These are phyloP conservation scores for Irpex sp. DNA, from an alignment of 1,284 basidiomycete species.

Conservation along the genomic window DNA sequence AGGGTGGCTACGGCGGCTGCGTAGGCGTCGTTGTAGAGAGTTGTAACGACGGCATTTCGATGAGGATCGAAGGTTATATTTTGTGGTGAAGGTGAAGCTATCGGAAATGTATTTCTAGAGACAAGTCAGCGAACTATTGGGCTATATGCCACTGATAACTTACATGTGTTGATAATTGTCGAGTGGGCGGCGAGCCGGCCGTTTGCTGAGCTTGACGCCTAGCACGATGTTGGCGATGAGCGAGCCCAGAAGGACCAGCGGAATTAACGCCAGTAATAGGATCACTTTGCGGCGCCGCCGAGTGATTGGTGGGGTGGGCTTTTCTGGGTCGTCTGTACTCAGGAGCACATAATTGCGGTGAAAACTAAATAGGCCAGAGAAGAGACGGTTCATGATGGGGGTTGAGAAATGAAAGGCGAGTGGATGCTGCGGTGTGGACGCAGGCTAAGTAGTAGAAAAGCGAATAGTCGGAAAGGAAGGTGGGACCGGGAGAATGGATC, in stretches of 20 bases:
- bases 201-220: neutral
- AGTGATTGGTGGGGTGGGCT: neutral
- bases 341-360: neutral
- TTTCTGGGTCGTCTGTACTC: neutral
- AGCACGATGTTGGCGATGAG: slow-evolving; percentile 4
- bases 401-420: neutral
- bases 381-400: neutral
- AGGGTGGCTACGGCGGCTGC: slow-evolving; percentile 39
- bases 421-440: neutral
- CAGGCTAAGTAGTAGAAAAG: neutral
- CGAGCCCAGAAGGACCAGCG: neutral
- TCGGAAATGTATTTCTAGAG: slow-evolving; percentile 1
- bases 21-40: slow-evolving; percentile 41
- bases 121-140: neutral
- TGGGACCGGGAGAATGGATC: neutral
- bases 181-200: slow-evolving; percentile 4
- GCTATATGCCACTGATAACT: neutral
- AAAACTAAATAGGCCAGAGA: neutral
- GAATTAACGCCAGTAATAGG: neutral
- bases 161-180: slow-evolving; percentile 17
- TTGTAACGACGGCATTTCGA: slow-evolving; percentile 34
- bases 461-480: neutral
- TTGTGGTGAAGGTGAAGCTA: neutral
- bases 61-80: neutral
- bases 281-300: no score